Percentiles rank a stretch among this genome's conserved stretches.
Conservation (phyloP, 768 basidiomycete species). For the Suillus plorans region DNA sequence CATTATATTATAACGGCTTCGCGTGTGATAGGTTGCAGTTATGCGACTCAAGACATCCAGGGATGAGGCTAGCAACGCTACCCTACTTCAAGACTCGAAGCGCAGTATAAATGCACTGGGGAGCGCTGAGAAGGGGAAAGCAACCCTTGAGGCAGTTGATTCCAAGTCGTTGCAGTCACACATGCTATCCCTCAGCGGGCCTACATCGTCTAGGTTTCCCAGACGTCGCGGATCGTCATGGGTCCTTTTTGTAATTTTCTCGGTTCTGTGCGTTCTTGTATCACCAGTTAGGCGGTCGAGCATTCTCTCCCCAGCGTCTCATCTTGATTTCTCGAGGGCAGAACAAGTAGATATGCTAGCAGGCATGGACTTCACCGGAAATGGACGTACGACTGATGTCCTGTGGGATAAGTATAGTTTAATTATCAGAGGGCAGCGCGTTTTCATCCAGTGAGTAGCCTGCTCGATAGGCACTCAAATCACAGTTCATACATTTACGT, state of each 20-base stretch:
- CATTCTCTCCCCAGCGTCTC: background rate
- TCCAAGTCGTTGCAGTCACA: background rate
- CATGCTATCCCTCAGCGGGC: slow-evolving; percentile 4
- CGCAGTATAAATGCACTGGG: slow-evolving; percentile 3
- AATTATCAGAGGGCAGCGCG: slow-evolving; percentile 63
- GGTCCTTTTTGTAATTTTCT: slow-evolving; percentile 16
- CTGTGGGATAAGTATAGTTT: slow-evolving; percentile 73
- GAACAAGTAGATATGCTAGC: background rate
- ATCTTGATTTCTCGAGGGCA: background rate
- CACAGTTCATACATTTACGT: background rate
- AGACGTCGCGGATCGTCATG: slow-evolving; percentile 14
- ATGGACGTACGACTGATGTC: slow-evolving; percentile 38
- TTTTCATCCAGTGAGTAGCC: slow-evolving; percentile 65
- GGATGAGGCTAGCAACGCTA: slow-evolving; percentile 6
- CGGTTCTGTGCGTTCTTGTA: slow-evolving; percentile 17
- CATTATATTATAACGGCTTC: background rate
- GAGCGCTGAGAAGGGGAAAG: slow-evolving; percentile 3
- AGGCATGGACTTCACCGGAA: slow-evolving; percentile 20
- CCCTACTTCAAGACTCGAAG: background rate
- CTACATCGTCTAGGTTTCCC: background rate
- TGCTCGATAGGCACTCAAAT: background rate
- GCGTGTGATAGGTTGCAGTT: slow-evolving; percentile 2
- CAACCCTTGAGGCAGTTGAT: background rate
- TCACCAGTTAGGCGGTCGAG: slow-evolving; percentile 11
- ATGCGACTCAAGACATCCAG: background rate